Evolutionary conservation across 2,329 filamentous ascomycete species (phyloP).

Genomic region (Trichoderma atroviride): DNA sequence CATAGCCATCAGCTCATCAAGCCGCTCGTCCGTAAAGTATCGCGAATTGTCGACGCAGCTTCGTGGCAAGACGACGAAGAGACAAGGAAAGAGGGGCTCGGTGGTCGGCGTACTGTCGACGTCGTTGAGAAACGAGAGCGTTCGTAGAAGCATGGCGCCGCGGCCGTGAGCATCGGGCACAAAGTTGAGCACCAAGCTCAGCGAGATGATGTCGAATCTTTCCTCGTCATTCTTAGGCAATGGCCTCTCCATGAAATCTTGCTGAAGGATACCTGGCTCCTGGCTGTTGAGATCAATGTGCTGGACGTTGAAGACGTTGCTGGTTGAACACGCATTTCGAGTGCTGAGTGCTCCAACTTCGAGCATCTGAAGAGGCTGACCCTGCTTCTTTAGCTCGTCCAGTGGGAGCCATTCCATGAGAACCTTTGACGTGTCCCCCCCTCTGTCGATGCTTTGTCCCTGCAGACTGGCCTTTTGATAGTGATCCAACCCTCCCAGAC

Average conservation of each 20-base stretch:
- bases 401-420: slow-evolving; percentile 63
- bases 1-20: slow-evolving; percentile 73
- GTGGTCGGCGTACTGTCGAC: slow-evolving; percentile 28
- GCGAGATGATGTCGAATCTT: slow-evolving; percentile 83
- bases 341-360: slow-evolving; percentile 89
- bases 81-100: slow-evolving; percentile 58
- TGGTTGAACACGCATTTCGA: slow-evolving; percentile 79
- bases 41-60: slow-evolving; percentile 89
- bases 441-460: slow-evolving; percentile 66
- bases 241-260: slow-evolving; percentile 92
- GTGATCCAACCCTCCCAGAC: slow-evolving; percentile 61
- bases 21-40: slow-evolving; percentile 73
- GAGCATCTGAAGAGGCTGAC: slow-evolving; percentile 63
- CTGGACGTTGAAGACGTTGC: slow-evolving; percentile 69
- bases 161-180: slow-evolving; percentile 75
- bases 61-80: slow-evolving; percentile 89
- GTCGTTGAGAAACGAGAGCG: slow-evolving; percentile 66
- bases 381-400: slow-evolving; percentile 33
- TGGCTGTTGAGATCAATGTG: slow-evolving; percentile 92
- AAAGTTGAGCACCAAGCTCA: slow-evolving; percentile 93
- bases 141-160: slow-evolving; percentile 83
- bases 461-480: slow-evolving; percentile 72
- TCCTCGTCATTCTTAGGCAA: slow-evolving; percentile 64
- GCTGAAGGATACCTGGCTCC: slow-evolving; percentile 75
- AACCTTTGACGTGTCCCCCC: slow-evolving; percentile 67